Percentiles rank a stretch among this genome's conserved stretches.
Evolutionary conservation across 2,329 filamentous ascomycete genomes (phyloP).

Genomic region (Botrytis sinoallii): DNA sequence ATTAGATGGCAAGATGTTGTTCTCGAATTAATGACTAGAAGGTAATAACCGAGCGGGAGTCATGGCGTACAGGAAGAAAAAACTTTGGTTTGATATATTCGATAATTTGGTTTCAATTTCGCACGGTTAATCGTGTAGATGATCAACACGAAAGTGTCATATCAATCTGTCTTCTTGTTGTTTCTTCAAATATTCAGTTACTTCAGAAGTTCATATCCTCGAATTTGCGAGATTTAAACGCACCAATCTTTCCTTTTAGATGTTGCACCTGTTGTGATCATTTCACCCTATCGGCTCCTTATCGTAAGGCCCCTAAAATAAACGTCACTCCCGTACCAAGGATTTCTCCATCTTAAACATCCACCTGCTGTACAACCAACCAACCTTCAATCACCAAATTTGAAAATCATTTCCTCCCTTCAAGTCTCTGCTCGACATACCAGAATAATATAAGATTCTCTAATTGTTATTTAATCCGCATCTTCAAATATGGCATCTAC

Average conservation of each 20-base stretch:
- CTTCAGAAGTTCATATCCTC: neutral
- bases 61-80: neutral
- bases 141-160: neutral
- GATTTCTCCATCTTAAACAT: neutral
- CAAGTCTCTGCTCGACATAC: neutral
- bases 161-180: neutral
- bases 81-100: neutral
- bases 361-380: constrained; percentile 11
- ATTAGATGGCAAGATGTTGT: neutral
- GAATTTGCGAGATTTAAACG: neutral
- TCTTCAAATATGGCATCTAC: constrained; percentile 32
- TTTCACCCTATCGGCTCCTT: constrained; percentile 13
- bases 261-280: neutral
- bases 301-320: constrained; percentile 7
- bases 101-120: constrained; percentile 15
- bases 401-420: neutral
- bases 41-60: neutral
- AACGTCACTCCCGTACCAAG: constrained; percentile 11
- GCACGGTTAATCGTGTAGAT: neutral
- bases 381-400: neutral
- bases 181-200: neutral
- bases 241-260: neutral
- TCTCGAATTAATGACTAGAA: neutral
- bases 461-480: neutral
- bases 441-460: neutral